Conservation (phyloP, 2,329 filamentous ascomycete genomes). For the Fusarium denticulatum region DNA sequence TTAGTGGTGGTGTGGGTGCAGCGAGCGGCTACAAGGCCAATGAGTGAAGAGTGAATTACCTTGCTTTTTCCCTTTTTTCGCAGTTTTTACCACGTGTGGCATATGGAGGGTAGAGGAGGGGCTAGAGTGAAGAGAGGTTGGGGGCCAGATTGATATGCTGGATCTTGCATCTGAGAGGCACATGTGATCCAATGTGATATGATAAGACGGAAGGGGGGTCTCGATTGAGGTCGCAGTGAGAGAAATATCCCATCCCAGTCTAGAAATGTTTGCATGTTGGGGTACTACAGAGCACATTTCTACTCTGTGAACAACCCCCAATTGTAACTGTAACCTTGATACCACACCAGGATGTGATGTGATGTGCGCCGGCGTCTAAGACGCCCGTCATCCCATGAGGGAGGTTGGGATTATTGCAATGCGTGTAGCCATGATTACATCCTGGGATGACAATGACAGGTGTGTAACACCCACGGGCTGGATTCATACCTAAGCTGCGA, state of each 20-base stretch:
- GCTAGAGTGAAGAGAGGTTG: slow-evolving; percentile 9
- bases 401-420: slow-evolving; percentile 2
- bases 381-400: slow-evolving; percentile 9
- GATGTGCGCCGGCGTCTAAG: slow-evolving; percentile 23
- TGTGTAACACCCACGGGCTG: slow-evolving; percentile 20
- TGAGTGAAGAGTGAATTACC: slow-evolving; percentile 9
- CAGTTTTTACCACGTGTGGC: slow-evolving; percentile 31
- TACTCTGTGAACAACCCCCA: not conserved
- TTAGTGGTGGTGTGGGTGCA: slow-evolving; percentile 32
- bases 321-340: slow-evolving; percentile 5
- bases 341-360: not conserved
- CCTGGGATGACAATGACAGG: slow-evolving; percentile 16
- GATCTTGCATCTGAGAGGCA: slow-evolving; percentile 21
- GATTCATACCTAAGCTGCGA: slow-evolving; percentile 32
- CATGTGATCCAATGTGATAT: slow-evolving; percentile 13
- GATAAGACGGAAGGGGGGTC: slow-evolving; percentile 9
- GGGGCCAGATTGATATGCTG: slow-evolving; percentile 34
- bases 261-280: not conserved
- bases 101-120: slow-evolving; percentile 14
- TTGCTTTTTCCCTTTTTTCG: not conserved
- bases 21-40: slow-evolving; percentile 41
- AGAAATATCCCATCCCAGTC: not conserved
- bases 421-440: not conserved
- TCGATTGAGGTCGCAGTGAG: slow-evolving; percentile 17
- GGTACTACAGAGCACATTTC: not conserved